Conservation (phyloP, 441 rosid genomes). For the Viola pubescens region DNA sequence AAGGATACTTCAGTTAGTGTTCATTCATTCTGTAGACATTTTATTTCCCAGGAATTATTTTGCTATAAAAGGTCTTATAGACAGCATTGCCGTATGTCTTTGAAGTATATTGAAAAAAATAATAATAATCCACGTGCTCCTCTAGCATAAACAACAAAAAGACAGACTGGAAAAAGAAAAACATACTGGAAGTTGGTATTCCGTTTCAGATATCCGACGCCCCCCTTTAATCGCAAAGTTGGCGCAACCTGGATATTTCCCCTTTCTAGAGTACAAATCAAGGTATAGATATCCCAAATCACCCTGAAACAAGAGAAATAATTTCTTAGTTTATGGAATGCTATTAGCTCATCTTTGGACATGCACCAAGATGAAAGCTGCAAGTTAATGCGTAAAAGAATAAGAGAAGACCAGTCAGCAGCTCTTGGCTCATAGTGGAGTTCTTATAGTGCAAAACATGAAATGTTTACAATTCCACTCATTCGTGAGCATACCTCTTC, state of each 20-base stretch:
- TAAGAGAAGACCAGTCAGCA: neutral
- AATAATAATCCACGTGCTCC: too few relatives aligned
- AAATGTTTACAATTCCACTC: conserved; percentile 3
- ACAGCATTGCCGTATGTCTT: too few relatives aligned
- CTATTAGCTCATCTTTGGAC: neutral
- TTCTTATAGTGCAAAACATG: neutral
- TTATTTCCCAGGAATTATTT: too few relatives aligned
- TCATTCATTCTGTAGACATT: too few relatives aligned
- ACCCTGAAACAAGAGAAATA: conserved; percentile 48
- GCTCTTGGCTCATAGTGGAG: too few relatives aligned
- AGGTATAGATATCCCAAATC: conserved; percentile 87
- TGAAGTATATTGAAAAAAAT: too few relatives aligned
- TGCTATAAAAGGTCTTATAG: too few relatives aligned
- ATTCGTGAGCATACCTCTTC: conserved; percentile 56
- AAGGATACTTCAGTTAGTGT: neutral
- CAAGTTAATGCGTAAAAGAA: neutral
- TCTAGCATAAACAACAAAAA: too few relatives aligned
- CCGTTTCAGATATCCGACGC: conserved; percentile 70
- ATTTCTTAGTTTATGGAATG: neutral
- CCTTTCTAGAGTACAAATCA: conserved; percentile 79
- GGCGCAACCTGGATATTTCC: conserved; percentile 94
- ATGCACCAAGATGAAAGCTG: neutral
- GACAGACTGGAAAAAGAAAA: too few relatives aligned
- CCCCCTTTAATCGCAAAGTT: conserved; percentile 92
- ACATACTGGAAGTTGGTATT: conserved; percentile 96